Conservation (phyloP, 2,329 filamentous ascomycete genomes). For the Aureobasidium sp. region DNA sequence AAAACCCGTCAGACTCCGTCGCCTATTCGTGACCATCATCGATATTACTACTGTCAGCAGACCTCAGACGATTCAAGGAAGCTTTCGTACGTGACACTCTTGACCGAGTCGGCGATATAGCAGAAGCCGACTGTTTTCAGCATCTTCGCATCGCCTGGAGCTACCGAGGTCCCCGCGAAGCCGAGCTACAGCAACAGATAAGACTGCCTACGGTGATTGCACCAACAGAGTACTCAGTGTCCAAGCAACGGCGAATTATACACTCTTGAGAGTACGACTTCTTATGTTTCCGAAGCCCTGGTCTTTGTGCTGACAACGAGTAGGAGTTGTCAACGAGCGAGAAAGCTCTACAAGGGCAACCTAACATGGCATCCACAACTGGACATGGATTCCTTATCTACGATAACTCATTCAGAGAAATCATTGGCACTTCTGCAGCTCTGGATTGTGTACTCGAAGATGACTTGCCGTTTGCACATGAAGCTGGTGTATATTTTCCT, state of each 20-base stretch:
- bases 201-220: neutral
- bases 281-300: neutral
- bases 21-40: neutral
- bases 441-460: constrained; percentile 19
- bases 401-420: constrained; percentile 19
- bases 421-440: constrained; percentile 18
- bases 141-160: neutral
- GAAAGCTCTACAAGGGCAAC: neutral
- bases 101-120: neutral
- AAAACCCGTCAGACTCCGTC: neutral
- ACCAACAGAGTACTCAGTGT: neutral
- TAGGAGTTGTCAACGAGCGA: neutral
- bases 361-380: neutral
- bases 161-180: neutral
- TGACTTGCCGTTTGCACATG: constrained; percentile 28
- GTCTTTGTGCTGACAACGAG: neutral
- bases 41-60: neutral
- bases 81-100: neutral
- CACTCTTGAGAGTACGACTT: neutral
- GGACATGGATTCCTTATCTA: constrained; percentile 20
- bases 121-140: neutral
- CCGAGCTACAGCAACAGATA: neutral
- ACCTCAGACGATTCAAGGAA: neutral
- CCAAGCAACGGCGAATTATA: neutral
- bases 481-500: constrained; percentile 29